Base-by-base conservation (phyloP, 768 basidiomycete species). In the Trametes cubensis region DNA sequence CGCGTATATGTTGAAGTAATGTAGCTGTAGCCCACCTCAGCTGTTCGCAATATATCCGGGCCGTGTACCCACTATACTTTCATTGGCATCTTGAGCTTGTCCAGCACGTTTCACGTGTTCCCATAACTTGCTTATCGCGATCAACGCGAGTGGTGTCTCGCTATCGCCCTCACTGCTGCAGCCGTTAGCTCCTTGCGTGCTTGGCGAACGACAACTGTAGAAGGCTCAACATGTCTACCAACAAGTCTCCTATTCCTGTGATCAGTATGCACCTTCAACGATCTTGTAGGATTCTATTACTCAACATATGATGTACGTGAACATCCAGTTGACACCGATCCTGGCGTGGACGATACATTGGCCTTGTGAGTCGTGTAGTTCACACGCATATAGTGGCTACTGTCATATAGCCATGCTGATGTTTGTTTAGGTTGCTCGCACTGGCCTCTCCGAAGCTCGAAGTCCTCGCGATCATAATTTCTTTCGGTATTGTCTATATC, bases 361-460 rank as follows among this genome's bases (percentile, higher is more conserved):
- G 92, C 92, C 28, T 85, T 95, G 91, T 89, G 60, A 61, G 85
- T 73, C 20, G 13, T 3, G 26, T 23, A 6, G 26, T 21, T 20
- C 17, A 7, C 23, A 49, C 26, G 8, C 28, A 60, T 56, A 28
- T 53, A 34, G 49, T n/a, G 23, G 39, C 34, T 20, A 17, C 39
- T 34, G 4, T 0, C 30, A 25, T 45, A 47, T 52, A 21, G 58
- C 8, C 59, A 51, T 30, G n/a, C 34, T n/a, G 14, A 28, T 25
- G 52, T 2, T 26, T 23, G 11, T 61, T 8, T 67, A 92, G 90
- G 60, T 75, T 94, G 56, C 76, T 93, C 13, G 93, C 92, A 0
- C 77, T 94, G 23, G 82, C 92, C 18, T 92, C 90, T 11, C 93
- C 94, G 13, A 92, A 96, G 70, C 73, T 96, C 1, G 83, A 93